Evolutionary conservation across 495 filamentous ascomycete species (phyloP).

Genomic region (Parathielavia hyrcaniae): DNA sequence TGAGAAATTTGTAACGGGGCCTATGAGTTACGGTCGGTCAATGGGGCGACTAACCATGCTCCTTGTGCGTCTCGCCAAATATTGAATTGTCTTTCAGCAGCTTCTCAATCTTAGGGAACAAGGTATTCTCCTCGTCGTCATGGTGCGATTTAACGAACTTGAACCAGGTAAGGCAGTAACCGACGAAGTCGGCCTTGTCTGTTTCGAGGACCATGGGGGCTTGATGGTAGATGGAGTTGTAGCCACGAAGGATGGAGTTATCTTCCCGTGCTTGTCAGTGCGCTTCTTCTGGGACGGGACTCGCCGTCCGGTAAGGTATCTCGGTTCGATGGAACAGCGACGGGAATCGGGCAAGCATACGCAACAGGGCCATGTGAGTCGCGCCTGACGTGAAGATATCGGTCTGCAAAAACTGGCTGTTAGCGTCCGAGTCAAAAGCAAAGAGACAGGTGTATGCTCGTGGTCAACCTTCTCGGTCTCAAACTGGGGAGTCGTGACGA

Average conservation of each 20-base stretch:
- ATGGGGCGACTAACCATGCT: constrained; percentile 39
- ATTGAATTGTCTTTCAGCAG: constrained; percentile 41
- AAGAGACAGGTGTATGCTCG: neutral
- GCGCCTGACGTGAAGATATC: constrained; percentile 49
- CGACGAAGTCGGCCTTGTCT: constrained; percentile 46
- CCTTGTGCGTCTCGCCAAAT: constrained; percentile 44
- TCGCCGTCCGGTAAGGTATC: neutral
- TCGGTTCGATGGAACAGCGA: neutral
- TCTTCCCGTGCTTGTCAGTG: constrained; percentile 25
- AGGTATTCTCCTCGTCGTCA: constrained; percentile 46
- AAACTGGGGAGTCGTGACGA: constrained; percentile 44
- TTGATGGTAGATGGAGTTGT: constrained; percentile 54
- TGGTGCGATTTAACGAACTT: constrained; percentile 50
- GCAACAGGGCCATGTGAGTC: constrained; percentile 52
- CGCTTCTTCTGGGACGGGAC: neutral
- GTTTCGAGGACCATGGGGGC: constrained; percentile 37
- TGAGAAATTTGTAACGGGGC: neutral
- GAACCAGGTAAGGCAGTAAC: constrained; percentile 47
- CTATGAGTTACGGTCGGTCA: neutral
- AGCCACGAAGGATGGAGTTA: constrained; percentile 54
- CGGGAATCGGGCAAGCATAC: neutral
- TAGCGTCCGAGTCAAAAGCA: neutral
- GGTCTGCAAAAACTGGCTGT: constrained; percentile 26
- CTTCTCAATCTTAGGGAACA: constrained; percentile 50
- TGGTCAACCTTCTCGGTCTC: constrained; percentile 38